These are phyloP conservation scores for Pythium vanterpoolii DNA, from an alignment of 352 stramenopile genomes.

Conservation along the genomic window DNA sequence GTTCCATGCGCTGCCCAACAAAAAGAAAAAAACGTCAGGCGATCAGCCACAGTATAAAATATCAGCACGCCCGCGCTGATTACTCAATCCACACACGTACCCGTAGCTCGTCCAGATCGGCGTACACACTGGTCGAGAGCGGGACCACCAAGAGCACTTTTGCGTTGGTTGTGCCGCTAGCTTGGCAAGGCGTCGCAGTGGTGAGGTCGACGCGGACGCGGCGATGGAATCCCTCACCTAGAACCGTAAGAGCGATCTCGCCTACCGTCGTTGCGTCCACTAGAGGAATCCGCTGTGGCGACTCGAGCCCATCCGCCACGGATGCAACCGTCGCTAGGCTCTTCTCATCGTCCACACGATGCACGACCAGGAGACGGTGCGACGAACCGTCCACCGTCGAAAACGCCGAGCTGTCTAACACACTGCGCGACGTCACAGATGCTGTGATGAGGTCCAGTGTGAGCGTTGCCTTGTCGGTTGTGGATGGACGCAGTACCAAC, in stretches of 20 bases:
- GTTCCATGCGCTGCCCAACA: slow-evolving; percentile 25
- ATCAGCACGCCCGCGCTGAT: too few relatives aligned
- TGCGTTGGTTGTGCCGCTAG: background rate
- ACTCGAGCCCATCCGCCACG: background rate
- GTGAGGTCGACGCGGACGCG: slow-evolving; percentile 2
- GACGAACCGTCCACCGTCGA: background rate
- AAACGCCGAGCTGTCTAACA: background rate
- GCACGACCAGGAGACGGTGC: background rate
- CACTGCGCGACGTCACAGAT: background rate
- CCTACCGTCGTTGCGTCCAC: background rate
- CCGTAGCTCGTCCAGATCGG: slow-evolving; percentile 38
- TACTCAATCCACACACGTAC: slow-evolving; percentile 8
- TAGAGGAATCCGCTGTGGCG: background rate
- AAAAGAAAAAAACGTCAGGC: background rate
- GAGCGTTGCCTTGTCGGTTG: background rate
- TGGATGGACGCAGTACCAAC: background rate
- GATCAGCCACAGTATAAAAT: background rate
- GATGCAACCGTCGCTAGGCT: background rate
- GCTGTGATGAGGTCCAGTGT: background rate
- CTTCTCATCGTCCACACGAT: background rate
- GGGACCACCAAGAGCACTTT: slow-evolving; percentile 16
- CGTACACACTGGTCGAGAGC: slow-evolving; percentile 28
- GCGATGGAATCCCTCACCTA: slow-evolving; percentile 25
- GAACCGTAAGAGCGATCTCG: slow-evolving; percentile 3
- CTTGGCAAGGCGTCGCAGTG: background rate